phyloP scores from a whole-genome alignment of 257 asterid species.

The Salvia hispanica region DNA sequence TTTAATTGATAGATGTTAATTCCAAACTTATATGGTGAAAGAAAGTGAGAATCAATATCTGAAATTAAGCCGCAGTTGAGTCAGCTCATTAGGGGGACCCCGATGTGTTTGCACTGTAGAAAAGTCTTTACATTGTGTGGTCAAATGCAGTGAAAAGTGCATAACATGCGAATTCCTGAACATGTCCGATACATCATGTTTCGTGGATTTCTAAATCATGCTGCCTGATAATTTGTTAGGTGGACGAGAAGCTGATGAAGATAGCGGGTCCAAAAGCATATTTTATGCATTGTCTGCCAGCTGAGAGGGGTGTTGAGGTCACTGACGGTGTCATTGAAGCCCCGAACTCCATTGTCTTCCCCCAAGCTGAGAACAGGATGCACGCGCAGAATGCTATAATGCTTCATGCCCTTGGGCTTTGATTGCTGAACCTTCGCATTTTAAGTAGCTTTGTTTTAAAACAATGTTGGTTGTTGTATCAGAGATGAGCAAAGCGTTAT shows the following conservation, averaged over 20 bases:
- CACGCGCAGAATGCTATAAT: slow-evolving; percentile 91
- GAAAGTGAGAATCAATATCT: neutral
- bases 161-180: neutral
- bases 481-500: slow-evolving; percentile 1
- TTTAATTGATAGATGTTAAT: neutral
- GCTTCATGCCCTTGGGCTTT: slow-evolving; percentile 87
- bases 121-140: neutral
- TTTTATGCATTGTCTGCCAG: slow-evolving; percentile 93
- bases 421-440: slow-evolving; percentile 22
- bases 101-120: neutral
- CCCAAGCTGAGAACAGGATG: slow-evolving; percentile 94
- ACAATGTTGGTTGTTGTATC: slow-evolving; percentile 19
- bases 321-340: slow-evolving; percentile 84
- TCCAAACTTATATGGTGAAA: neutral
- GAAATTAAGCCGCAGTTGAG: neutral
- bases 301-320: slow-evolving; percentile 86
- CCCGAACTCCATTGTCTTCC: slow-evolving; percentile 77
- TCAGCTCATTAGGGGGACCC: neutral
- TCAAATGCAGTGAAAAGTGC: neutral
- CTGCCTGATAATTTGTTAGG: slow-evolving; percentile 45
- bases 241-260: slow-evolving; percentile 80
- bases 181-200: neutral
- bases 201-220: slow-evolving; percentile 12
- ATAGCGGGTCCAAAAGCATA: slow-evolving; percentile 81
- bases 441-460: slow-evolving; percentile 1